phyloP scores from a whole-genome alignment of 805 yeast genomes.

The Wickerhamomyces silvicola region DNA sequence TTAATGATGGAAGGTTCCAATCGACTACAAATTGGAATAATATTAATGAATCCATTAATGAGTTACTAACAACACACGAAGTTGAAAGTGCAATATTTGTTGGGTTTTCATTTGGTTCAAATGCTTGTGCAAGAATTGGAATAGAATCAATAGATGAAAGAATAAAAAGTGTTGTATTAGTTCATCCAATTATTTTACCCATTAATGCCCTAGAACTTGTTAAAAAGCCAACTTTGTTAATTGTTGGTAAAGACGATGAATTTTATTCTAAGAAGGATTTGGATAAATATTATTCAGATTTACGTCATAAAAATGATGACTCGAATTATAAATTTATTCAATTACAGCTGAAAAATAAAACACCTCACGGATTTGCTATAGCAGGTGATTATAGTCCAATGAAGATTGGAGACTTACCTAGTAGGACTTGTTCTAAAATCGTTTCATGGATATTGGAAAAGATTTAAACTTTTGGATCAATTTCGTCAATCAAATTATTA shows the following conservation, averaged over 20 bases:
- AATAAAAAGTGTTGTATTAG: slow-evolving; percentile 14
- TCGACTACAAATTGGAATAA: slow-evolving; percentile 15
- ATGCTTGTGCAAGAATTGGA: slow-evolving; percentile 15
- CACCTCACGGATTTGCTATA: slow-evolving; percentile 38
- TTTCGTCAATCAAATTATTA: slow-evolving; percentile 16
- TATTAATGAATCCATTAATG: slow-evolving; percentile 12
- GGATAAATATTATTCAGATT: slow-evolving; percentile 6
- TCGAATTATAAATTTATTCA: slow-evolving; percentile 10
- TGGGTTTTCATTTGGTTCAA: slow-evolving; percentile 22
- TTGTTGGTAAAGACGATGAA: slow-evolving; percentile 14
- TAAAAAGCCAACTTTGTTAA: slow-evolving; percentile 10
- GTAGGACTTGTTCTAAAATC: slow-evolving; percentile 12
- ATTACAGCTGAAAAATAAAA: slow-evolving; percentile 15
- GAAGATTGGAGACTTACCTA: slow-evolving; percentile 26
- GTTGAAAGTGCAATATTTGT: slow-evolving; percentile 15
- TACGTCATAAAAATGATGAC: slow-evolving; percentile 7
- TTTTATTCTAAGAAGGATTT: slow-evolving; percentile 12
- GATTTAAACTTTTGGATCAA: slow-evolving; percentile 18
- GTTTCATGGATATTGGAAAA: slow-evolving; percentile 17
- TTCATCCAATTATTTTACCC: slow-evolving; percentile 21
- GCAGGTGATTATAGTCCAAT: slow-evolving; percentile 31
- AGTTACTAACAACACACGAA: slow-evolving; percentile 12
- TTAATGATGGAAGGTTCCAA: slow-evolving; percentile 13
- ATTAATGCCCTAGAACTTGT: slow-evolving; percentile 8
- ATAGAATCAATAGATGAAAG: slow-evolving; percentile 11